Evolutionary conservation across 805 yeast species (phyloP), one percentile per base, ranked within the genome.

Genomic region (Candida ulmi): DNA sequence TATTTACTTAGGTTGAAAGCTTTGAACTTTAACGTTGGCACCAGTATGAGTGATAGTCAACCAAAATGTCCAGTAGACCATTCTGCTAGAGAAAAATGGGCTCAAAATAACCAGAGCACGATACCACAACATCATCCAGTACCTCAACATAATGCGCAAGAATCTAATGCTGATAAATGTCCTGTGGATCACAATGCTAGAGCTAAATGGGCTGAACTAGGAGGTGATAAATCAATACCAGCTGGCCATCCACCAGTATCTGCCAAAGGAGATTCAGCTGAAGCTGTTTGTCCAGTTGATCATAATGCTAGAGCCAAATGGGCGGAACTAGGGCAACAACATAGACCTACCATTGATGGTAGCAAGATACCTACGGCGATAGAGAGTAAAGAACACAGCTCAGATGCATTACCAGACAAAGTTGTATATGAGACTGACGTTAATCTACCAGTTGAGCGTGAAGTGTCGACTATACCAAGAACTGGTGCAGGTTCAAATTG

Each of bases 381-480:
- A 47, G 53, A 31, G 16, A 31, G 13, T 11, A 8, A 31, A n/a
- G 25, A 43, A 44, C 77, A 81, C 48, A 68, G 76, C 3, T 76
- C 83, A 1, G 71, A 61, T 30, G 54, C 58, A 4, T 35, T 74
- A 8, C 66, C 65, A 12, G 59, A 57, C 6, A 45, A 53, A 0
- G 66, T 71, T 6, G 39, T 47, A 0, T 59, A 62, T 36, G 48
- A 49, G 4, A 64, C 71, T 2, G 46, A 66, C 31, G 65, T 67
- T 0, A 53, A 62, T 1, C 63, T 88, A 26, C 83, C 95, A 0
- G 74, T 73, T n/a, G 86, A 82, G 1, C 68, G 96, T 44, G 91
- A 81, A 50, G 63, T 83, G 4, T 80, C 90, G 9, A 74, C 95
- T 3, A 90, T 90, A 31, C 97, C 96, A 35, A 66, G 95, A 37